These are phyloP conservation scores for Serendipita sp. DNA, from an alignment of 768 basidiomycete genomes.

Conservation along the genomic window DNA sequence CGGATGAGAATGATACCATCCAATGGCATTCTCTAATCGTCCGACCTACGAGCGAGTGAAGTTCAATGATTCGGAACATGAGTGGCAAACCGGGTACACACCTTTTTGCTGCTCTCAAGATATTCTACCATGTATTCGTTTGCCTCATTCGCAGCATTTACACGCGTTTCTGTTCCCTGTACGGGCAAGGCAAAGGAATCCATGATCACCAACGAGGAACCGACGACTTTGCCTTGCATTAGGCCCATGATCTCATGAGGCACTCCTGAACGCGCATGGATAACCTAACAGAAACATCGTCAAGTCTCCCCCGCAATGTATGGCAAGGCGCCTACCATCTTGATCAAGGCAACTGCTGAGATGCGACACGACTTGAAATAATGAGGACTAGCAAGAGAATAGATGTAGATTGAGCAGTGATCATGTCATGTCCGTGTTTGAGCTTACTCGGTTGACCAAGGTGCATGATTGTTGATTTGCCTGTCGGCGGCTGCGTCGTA, in stretches of 20 bases:
- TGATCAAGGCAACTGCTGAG: conserved; percentile 33
- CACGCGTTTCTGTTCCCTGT: conserved; percentile 94
- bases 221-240: conserved; percentile 92
- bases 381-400: conserved; percentile 21
- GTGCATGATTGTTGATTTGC: conserved; percentile 48
- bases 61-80: not conserved
- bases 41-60: conserved; percentile 15
- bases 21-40: conserved; percentile 52
- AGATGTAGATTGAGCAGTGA: not conserved
- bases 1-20: conserved; percentile 99
- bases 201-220: conserved; percentile 52
- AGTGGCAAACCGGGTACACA: conserved; percentile 20
- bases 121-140: conserved; percentile 99
- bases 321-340: conserved; percentile 26
- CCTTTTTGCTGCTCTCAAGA: conserved; percentile 65
- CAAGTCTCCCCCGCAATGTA: not conserved
- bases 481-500: conserved; percentile 57
- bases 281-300: conserved; percentile 29
- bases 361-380: conserved; percentile 32
- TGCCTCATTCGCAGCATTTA: conserved; percentile 89
- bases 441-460: conserved; percentile 75
- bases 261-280: conserved; percentile 88
- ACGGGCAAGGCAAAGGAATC: conserved; percentile 96
- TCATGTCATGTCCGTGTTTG: not conserved
- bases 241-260: conserved; percentile 99